Conservation (phyloP, 371 early-diverging fungal genomes). For the Mucor mucedo region DNA sequence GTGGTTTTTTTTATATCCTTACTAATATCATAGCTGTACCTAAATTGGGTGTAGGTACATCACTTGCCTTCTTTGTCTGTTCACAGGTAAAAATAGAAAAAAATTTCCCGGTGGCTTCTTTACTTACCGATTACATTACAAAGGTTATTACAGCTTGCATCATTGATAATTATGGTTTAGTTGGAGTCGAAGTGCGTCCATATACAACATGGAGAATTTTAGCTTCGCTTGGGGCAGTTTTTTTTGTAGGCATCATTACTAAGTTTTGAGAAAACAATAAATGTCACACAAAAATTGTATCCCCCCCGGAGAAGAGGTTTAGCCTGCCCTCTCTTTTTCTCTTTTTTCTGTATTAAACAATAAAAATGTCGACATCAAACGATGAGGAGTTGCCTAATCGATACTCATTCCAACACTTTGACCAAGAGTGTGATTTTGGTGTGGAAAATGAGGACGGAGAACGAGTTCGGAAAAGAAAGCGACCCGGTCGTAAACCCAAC, state of each 20-base stretch:
- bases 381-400: not conserved
- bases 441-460: constrained; percentile 28
- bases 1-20: constrained; percentile 35
- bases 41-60: constrained; percentile 36
- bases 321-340: not conserved
- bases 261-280: not conserved
- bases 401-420: constrained; percentile 31
- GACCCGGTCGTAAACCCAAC: constrained; percentile 35
- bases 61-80: constrained; percentile 41
- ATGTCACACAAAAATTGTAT: not conserved
- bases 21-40: constrained; percentile 38
- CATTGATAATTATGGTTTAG: constrained; percentile 51
- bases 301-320: not conserved
- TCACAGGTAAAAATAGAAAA: constrained; percentile 23
- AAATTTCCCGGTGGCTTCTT: too few species aligned
- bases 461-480: constrained; percentile 28
- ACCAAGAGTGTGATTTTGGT: constrained; percentile 33
- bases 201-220: constrained; percentile 58
- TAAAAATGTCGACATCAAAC: not conserved
- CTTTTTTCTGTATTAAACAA: not conserved
- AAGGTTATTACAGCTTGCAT: constrained; percentile 47
- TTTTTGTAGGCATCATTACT: constrained; percentile 52
- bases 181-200: constrained; percentile 44
- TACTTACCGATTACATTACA: constrained; percentile 5
- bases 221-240: constrained; percentile 54